Base-by-base conservation (phyloP, 2,329 filamentous ascomycete genomes). In the Talaromyces sp. region DNA sequence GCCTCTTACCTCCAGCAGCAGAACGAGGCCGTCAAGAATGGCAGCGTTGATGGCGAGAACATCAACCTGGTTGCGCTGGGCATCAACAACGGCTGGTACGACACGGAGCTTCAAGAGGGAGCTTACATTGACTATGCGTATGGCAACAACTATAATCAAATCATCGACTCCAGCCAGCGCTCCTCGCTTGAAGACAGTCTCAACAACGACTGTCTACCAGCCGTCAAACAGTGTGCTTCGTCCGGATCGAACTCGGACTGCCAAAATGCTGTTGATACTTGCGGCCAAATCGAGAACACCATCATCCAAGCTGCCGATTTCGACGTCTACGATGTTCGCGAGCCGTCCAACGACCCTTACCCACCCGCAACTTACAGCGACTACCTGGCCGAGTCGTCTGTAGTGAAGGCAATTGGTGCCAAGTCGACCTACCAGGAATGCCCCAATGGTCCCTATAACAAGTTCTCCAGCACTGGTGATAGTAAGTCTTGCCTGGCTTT, bases 331-430 rank as follows among this genome's bases (percentile, higher is more conserved):
- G 56, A 57, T 51, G 48, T 57, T 43, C 56, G 56, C 41, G 56
- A 50, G 19, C 56, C 56, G 43, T 57, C 68, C 17, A 73, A 74
- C 6, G 81, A 89, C 68, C 84, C 88, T 0, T 88, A 88, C 63
- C 88, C 89, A 3, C 80, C 85, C 0, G 75, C 73, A 38, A 84
- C 83, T 57, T 88, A 87, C 70, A 65, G 79, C 21, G 80, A 86
- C 43, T 91, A 88, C 71, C 79, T 92, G 57, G 88, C 89, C 68
- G 80, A 82, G 51, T 78, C 80, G 11, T 65, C 71, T 6, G 78
- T 89, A 1, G 83, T 85, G 62, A 69, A 81, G 21, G 82, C 84
- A 1, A 80, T 90, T 24, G 87, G 87, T 12, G 81, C 87, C 1
- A 82, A 83, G 8, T 70, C 88, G 56, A 88, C 87, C 69, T 88